Base-by-base conservation (phyloP, 805 yeast species). In the Jamesozyma jinghongensis region DNA sequence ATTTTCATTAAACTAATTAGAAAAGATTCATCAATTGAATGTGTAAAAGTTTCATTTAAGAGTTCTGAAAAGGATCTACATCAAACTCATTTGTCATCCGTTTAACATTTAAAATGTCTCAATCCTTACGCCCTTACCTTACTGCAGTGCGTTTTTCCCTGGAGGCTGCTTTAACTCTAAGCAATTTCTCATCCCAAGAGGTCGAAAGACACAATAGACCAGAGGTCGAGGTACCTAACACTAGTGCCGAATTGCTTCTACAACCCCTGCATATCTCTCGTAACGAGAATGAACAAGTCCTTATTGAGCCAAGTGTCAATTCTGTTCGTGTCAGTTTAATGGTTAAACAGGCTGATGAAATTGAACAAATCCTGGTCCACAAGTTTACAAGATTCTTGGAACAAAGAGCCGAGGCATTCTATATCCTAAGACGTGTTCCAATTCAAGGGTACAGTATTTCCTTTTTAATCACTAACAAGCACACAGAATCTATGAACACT, bases 131-230 rank as follows among this genome's bases (percentile, higher is more conserved):
- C 56, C 98, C 98, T 44, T 92, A 92, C 56, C 73, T 92, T 40
- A 80, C 85, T 6, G 96, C 97, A 1, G 98, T 92, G 30, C 81
- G 97, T 62, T 76, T 82, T 42, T 86, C 97, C 22, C 73, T 92
- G 51, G 85, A 94, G 20, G 97, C 96, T 8, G 95, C 97, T 5
- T 71, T 92, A 32, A 85, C 95, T 54, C 70, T 92, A 48, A 90
- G 86, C 59, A 88, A 88, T 67, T 92, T 92, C 61, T 82, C 97
- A 26, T 92, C 97, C 7, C 96, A 90, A 64, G 74, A 84, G 42
- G 96, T 84, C 17, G 98, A 92, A 67, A 83, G 98, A 65, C 98
- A 92, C 70, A 92, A 90, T 67, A 76, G 90, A 50, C 98, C 98
- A 3, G 98, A 92, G 62, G 82, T 92, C 38, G 98, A 92, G 63